phyloP scores from a whole-genome alignment of 2,329 filamentous ascomycete species.

The Colletotrichum sp. region DNA sequence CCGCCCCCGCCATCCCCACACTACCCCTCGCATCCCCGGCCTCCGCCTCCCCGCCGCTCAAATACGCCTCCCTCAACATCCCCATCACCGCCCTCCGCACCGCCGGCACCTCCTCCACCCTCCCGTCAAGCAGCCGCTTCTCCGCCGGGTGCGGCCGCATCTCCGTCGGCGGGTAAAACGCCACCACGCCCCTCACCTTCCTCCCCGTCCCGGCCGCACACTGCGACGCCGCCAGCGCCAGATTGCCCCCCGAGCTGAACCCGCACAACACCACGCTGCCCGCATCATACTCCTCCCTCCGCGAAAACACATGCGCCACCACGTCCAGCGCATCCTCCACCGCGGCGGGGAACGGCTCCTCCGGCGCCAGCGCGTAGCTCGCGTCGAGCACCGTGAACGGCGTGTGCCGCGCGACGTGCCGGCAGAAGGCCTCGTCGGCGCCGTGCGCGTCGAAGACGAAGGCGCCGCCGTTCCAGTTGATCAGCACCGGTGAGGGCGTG shows the following conservation, averaged over 20 bases:
- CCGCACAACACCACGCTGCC: neutral
- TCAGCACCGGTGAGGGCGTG: neutral
- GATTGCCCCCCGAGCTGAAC: neutral
- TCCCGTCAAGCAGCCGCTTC: neutral
- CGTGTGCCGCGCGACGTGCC: neutral
- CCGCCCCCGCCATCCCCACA: neutral
- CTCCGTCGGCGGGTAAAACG: neutral
- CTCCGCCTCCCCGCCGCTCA: neutral
- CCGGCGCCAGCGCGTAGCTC: neutral
- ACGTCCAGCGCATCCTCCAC: neutral
- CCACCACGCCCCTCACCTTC: neutral
- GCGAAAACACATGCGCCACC: neutral
- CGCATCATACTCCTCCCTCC: neutral
- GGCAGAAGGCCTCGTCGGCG: neutral
- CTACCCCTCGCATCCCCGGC: neutral
- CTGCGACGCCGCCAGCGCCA: neutral
- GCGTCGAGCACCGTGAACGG: neutral
- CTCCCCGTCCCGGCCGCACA: no score
- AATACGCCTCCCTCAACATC: neutral
- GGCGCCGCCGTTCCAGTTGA: neutral
- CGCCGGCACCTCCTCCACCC: neutral
- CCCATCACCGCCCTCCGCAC: neutral
- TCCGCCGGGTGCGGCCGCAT: neutral
- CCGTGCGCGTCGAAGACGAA: neutral
- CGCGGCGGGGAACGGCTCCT: neutral